Percentiles rank a stretch among this genome's conserved stretches.
Conservation (phyloP, 768 basidiomycete species). For the Suillus fuscotomentosus region DNA sequence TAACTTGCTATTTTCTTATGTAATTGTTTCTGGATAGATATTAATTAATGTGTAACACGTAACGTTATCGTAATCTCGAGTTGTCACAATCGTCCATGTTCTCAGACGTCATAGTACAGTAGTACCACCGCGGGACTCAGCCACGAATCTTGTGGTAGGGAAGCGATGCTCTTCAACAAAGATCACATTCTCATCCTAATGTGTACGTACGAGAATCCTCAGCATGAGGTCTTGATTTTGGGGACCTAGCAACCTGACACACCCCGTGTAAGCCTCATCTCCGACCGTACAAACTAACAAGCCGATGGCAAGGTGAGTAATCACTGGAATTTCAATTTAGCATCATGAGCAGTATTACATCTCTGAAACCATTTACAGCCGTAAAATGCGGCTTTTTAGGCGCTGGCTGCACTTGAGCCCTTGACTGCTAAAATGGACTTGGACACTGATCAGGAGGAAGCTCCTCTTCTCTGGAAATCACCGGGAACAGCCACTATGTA, state of each 20-base stretch:
- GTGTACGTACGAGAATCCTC: background rate
- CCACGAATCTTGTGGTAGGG: background rate
- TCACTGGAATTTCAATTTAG: background rate
- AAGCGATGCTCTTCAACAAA: background rate
- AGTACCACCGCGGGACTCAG: background rate
- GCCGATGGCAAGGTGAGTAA: background rate
- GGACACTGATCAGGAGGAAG: background rate
- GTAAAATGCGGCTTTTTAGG: background rate
- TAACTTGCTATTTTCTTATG: too few species aligned
- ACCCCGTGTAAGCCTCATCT: background rate
- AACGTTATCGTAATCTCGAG: background rate
- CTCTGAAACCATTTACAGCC: too few species aligned
- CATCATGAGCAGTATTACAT: background rate
- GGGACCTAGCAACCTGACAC: background rate
- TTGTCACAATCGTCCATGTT: background rate
- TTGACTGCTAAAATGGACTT: background rate
- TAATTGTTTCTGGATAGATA: too few species aligned
- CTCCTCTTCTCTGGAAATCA: background rate
- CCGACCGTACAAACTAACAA: background rate
- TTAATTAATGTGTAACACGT: background rate
- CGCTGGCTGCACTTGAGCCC: background rate
- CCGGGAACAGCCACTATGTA: slow-evolving; percentile 15
- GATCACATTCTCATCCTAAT: background rate
- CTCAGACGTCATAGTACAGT: background rate
- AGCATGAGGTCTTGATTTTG: slow-evolving; percentile 1